Evolutionary conservation across 495 filamentous ascomycete genomes (phyloP).

Genomic region (Tetracladium setigerum): DNA sequence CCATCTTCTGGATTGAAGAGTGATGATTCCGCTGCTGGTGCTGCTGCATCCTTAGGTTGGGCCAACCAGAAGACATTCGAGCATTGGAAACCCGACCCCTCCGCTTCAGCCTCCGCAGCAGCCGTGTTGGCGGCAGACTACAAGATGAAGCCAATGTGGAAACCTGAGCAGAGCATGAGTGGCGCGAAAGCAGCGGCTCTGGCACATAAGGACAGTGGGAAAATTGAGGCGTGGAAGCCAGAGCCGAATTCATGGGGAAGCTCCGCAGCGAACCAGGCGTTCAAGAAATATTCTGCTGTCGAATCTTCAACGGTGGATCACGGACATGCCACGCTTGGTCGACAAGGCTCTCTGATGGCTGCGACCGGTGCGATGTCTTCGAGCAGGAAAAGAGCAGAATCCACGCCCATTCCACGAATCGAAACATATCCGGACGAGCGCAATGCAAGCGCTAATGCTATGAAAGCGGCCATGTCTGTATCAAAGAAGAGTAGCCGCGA

Average conservation of each 20-base stretch:
- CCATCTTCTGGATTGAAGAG: constrained; percentile 56
- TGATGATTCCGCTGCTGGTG: constrained; percentile 58
- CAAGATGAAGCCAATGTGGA: constrained; percentile 44
- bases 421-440: constrained; percentile 47
- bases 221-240: constrained; percentile 41
- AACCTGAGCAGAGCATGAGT: constrained; percentile 47
- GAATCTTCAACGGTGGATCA: constrained; percentile 28
- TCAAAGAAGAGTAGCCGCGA: constrained; percentile 6
- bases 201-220: constrained; percentile 54
- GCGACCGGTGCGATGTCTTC: constrained; percentile 64
- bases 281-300: constrained; percentile 21
- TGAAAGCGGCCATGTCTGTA: constrained; percentile 58
- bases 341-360: constrained; percentile 56
- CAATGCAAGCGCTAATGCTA: constrained; percentile 54
- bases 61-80: constrained; percentile 53
- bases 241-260: constrained; percentile 42
- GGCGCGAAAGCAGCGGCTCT: constrained; percentile 67
- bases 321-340: constrained; percentile 37
- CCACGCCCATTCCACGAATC: constrained; percentile 38
- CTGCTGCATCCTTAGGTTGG: constrained; percentile 68
- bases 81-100: constrained; percentile 51
- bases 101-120: constrained; percentile 58
- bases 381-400: constrained; percentile 57
- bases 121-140: constrained; percentile 63
- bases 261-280: constrained; percentile 52